Percentiles rank a stretch among this genome's conserved stretches.
Evolutionary conservation across 1,284 basidiomycete genomes (phyloP).

Genomic region (Kwoniella shivajii): DNA sequence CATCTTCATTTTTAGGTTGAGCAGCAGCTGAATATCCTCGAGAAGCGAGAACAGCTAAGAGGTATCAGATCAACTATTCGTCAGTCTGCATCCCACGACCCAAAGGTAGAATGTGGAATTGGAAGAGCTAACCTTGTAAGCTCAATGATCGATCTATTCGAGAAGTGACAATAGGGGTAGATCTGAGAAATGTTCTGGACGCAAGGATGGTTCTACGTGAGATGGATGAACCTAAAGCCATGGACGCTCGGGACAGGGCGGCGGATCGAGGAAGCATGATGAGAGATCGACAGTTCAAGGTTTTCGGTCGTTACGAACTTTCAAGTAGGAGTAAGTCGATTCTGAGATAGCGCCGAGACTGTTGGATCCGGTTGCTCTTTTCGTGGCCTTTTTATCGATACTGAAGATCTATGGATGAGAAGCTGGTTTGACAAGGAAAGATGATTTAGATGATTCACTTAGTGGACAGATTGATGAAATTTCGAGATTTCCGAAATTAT

Average conservation of each 20-base stretch:
- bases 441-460: too few relatives aligned
- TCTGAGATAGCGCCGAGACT: too few relatives aligned
- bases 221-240: constrained; percentile 8
- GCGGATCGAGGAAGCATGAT: constrained; percentile 21
- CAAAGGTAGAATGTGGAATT: not conserved
- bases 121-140: constrained; percentile 9
- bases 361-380: too few relatives aligned
- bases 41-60: constrained; percentile 9
- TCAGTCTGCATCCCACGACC: not conserved
- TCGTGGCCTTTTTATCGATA: too few relatives aligned
- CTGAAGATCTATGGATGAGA: too few relatives aligned
- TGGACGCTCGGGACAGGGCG: constrained; percentile 14
- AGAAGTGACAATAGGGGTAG: not conserved
- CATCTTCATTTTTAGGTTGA: constrained; percentile 16
- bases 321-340: too few relatives aligned
- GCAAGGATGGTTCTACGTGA: constrained; percentile 12
- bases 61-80: not conserved
- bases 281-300: too few relatives aligned
- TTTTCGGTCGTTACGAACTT: too few relatives aligned
- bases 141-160: not conserved
- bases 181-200: constrained; percentile 1
- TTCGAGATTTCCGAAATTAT: too few relatives aligned
- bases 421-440: too few relatives aligned
- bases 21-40: constrained; percentile 25
- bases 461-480: too few relatives aligned